These are phyloP conservation scores for Lycium barbarum DNA, from an alignment of 257 asterid genomes.

Conservation along the genomic window DNA sequence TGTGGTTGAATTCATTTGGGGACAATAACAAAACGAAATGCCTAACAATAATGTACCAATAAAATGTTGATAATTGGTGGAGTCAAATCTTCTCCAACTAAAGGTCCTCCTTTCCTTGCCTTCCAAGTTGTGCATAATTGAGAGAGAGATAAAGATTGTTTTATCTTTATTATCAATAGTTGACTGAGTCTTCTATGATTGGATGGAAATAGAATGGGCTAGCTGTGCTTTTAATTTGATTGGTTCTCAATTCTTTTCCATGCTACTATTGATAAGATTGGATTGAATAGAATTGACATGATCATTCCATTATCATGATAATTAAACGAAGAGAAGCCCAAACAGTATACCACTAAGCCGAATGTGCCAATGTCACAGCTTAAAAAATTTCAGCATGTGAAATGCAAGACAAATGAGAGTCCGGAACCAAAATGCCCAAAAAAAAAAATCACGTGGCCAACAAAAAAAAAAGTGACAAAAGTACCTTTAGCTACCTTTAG, in stretches of 20 bases:
- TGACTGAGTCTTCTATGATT: neutral
- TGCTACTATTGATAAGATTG: neutral
- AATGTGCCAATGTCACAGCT: neutral
- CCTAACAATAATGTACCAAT: neutral
- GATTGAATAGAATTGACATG: neutral
- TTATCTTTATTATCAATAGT: neutral
- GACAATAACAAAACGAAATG: neutral
- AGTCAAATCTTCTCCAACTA: constrained; percentile 17
- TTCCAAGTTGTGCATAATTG: constrained; percentile 31
- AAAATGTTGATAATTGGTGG: constrained; percentile 14
- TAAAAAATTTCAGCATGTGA: neutral
- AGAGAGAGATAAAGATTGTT: neutral
- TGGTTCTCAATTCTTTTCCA: neutral
- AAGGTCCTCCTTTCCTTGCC: neutral
- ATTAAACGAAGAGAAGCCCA: neutral
- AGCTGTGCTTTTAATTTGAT: neutral
- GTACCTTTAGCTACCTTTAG: too few species aligned
- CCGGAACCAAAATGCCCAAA: too few species aligned
- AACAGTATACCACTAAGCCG: neutral
- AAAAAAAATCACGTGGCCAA: too few species aligned
- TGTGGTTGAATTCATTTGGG: neutral
- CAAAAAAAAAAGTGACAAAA: too few species aligned
- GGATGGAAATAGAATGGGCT: neutral
- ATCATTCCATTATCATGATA: neutral
- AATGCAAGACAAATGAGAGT: constrained; percentile 3